Evolutionary conservation across 768 basidiomycete species (phyloP), one percentile per base, ranked within the genome.

Genomic region (Chlorophyllum brunneum): DNA sequence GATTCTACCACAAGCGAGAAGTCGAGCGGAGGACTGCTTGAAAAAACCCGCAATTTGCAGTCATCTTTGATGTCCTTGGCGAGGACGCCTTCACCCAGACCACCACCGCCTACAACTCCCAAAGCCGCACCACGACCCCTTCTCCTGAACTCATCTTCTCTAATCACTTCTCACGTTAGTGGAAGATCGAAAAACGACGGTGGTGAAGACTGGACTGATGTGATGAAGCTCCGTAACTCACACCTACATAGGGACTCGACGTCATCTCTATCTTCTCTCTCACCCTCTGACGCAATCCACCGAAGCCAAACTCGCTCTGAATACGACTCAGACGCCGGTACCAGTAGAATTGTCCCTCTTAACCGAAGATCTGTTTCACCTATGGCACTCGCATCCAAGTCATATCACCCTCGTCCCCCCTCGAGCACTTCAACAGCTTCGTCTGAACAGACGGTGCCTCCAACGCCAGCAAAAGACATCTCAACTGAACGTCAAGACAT

Each of bases 301-400:
- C 64, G 66, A 15, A 68, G 64, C 53, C 64, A 70, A 44, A 69
- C 60, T 43, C 68, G 71, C 30, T 78, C 76, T 10, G 82, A 82
- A 41, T 70, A 74, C 58, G 84, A 85, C 38, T 83, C 83, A 3
- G 86, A 88, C 52, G 66, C 70, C 15, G 61, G 54, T 53, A 59
- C 66, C 9, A 86, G 88, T 61, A 76, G 86, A 44, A 67, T 74
- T 42, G 75, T 91, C 11, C 78, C 80, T 22, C 60, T 90, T 44
- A 85, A 86, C 61, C 79, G 87, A 27, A 77, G 77, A 56, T 81
- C 83, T 10, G 65, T 87, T 4, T 89, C 88, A 3, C 86, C 88
- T 3, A 84, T 88, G 82, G 85, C 86, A 15, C 73, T 81, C 27
- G 69, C 66, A 11, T 79, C 73, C 53, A 72, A 75, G 51, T 63